These are phyloP conservation scores for Daldinia caldariorum DNA, from an alignment of 495 filamentous ascomycete genomes.

Conservation along the genomic window DNA sequence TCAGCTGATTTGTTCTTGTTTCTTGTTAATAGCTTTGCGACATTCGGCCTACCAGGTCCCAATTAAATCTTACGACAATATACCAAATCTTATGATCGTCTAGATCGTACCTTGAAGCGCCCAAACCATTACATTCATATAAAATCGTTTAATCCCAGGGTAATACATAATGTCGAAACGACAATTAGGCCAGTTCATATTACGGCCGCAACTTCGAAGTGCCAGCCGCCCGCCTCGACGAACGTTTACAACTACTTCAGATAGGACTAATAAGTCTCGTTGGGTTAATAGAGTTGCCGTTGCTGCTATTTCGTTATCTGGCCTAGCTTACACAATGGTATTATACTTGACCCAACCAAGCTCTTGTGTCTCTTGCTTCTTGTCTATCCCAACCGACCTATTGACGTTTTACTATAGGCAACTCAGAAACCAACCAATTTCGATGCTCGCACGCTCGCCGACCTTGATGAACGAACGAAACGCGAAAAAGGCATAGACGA, in stretches of 20 bases:
- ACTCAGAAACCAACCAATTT: conserved; percentile 52
- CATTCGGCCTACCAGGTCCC: conserved; percentile 32
- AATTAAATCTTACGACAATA: conserved; percentile 44
- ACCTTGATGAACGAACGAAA: conserved; percentile 73
- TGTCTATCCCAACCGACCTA: conserved; percentile 31
- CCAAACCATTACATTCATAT: conserved; percentile 17
- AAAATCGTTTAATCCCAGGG: conserved; percentile 14
- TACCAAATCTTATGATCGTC: conserved; percentile 34
- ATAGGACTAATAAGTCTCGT: conserved; percentile 32
- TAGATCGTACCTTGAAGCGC: not conserved
- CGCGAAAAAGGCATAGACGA: conserved; percentile 71
- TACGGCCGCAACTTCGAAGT: conserved; percentile 39
- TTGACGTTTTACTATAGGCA: conserved; percentile 44
- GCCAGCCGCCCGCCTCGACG: conserved; percentile 33
- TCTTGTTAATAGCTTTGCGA: conserved; percentile 1
- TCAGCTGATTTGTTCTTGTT: conserved; percentile 2
- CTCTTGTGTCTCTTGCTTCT: not conserved
- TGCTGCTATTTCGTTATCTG: conserved; percentile 37
- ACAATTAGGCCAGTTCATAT: conserved; percentile 35
- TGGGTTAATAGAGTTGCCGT: conserved; percentile 38
- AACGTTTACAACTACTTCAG: conserved; percentile 35
- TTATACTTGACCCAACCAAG: not conserved
- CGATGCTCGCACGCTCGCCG: conserved; percentile 69
- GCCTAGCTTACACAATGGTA: conserved; percentile 45
- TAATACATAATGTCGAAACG: conserved; percentile 42